Evolutionary conservation across 2,329 filamentous ascomycete genomes (phyloP), one percentile per base, ranked within the genome.

Genomic region (Diaporthe citri): DNA sequence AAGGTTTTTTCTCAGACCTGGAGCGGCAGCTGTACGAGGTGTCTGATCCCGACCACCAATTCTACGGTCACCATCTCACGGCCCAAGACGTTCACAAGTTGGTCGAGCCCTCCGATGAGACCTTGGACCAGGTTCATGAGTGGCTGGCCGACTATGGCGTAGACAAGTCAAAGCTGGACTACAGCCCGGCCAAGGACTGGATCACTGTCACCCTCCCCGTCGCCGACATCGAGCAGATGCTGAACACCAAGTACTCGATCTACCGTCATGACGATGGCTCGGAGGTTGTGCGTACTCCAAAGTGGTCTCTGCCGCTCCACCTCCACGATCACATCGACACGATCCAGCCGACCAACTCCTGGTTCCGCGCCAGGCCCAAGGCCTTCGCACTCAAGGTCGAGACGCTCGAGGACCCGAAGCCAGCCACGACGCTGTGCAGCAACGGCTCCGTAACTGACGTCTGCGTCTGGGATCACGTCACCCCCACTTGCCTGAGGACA

Each of bases 61-160:
- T 82, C 22, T 90, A 90, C 77, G 88, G 88, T 36, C 80, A 87
- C 73, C 88, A 89, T 79, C 82, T 91, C 71, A 87, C 83, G 57
- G 81, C 84, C 4, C 82, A 86, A 6, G 86, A 91, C 76, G 87
- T 92, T 39, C 84, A 88, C 56, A 84, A 88, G 70, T 84, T 92
- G 28, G 83, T 91, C 64, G 85, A 85, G 76, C 90, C 90, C 3
- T 82, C 85, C 2, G 84, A 88, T 2, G 85, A 91, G 76, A 87
- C 89, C 1, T 79, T 87, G 22, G 80, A 87, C 43, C 84, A 88
- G 28, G 87, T 91, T 12, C 86, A 88, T 71, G 86, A 89, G 69
- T 92, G 89, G 90, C 85, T 92, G 17, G 80, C 81, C 36, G 87
- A 88, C 76, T 87, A 90, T 80, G 89, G 86, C 69, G 86, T 92